Percentiles rank a stretch among this genome's conserved stretches.
Conservation (phyloP, 129 eudicot genomes). For the Lactuca saligna region DNA sequence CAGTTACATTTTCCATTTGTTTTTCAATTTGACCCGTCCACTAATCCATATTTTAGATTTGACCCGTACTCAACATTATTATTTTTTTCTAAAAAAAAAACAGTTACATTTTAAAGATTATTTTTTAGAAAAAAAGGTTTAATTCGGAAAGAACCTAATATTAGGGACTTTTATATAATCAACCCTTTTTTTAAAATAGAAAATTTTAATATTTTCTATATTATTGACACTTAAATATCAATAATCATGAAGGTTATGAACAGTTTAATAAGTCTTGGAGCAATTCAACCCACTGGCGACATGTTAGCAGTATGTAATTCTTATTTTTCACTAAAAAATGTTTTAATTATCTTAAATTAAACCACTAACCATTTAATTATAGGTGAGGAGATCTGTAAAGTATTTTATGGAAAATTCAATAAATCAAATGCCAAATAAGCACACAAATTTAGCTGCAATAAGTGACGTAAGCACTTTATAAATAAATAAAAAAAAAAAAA, state of each 20-base stretch:
- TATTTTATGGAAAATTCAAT: conserved; percentile 88
- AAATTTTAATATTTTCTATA: too few species aligned
- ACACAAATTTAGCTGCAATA: conserved; percentile 84
- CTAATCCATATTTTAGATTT: too few species aligned
- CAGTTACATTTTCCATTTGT: too few species aligned
- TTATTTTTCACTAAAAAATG: not conserved
- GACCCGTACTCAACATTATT: too few species aligned
- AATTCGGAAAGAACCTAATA: too few species aligned
- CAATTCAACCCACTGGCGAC: conserved; percentile 98
- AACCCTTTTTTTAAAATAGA: too few species aligned
- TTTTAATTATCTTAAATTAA: conserved; percentile 1
- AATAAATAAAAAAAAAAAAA: too few species aligned
- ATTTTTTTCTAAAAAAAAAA: too few species aligned
- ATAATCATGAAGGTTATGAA: conserved; percentile 60
- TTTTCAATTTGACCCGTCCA: too few species aligned
- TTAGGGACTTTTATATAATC: too few species aligned
- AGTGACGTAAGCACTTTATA: conserved; percentile 60
- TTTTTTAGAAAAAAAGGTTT: too few species aligned
- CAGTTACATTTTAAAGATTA: too few species aligned
- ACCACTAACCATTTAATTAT: not conserved
- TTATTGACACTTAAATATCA: not conserved
- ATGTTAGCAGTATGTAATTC: conserved; percentile 66
- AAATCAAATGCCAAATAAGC: conserved; percentile 58
- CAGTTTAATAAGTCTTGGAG: conserved; percentile 81
- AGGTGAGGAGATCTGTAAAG: conserved; percentile 97